Conservation (phyloP, 2,329 filamentous ascomycete genomes). For the Talaromyces rugulosus region DNA sequence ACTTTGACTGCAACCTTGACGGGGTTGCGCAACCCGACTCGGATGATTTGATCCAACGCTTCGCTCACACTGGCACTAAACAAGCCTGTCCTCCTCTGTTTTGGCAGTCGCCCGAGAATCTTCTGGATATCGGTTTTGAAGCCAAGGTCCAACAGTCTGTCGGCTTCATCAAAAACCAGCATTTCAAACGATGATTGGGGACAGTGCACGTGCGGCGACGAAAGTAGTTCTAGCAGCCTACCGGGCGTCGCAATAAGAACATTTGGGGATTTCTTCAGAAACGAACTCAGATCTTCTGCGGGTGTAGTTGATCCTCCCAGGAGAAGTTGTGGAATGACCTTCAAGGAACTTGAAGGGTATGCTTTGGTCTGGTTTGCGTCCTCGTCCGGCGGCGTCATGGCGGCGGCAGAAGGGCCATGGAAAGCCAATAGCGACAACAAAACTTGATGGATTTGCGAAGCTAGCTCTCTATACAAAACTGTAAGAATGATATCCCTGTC, state of each 20-base stretch:
- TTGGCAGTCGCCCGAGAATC: conserved; percentile 79
- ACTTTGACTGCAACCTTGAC: conserved; percentile 95
- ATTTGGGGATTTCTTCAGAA: conserved; percentile 80
- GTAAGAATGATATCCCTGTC: not conserved
- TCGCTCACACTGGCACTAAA: conserved; percentile 97
- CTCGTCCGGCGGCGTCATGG: conserved; percentile 40
- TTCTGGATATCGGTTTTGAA: conserved; percentile 88
- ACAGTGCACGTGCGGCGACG: conserved; percentile 81
- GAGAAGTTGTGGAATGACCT: conserved; percentile 78
- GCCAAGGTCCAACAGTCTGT: conserved; percentile 84
- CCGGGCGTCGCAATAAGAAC: conserved; percentile 88
- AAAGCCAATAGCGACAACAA: conserved; percentile 74
- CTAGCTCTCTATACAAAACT: conserved; percentile 64
- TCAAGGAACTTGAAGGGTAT: conserved; percentile 47
- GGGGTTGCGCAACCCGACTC: conserved; percentile 87
- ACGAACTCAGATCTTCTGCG: conserved; percentile 80
- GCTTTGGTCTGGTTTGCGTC: conserved; percentile 29
- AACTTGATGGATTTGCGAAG: conserved; percentile 82
- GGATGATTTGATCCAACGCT: conserved; percentile 86
- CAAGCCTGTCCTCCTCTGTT: conserved; percentile 86
- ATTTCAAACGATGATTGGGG: conserved; percentile 86
- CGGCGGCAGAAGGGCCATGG: conserved; percentile 67
- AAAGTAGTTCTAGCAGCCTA: conserved; percentile 78
- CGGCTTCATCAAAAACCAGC: conserved; percentile 90
- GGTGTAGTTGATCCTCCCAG: conserved; percentile 79